A percentile compares a stretch with the other conserved stretches of the same genome.
Conservation (phyloP, 139 green algal species). For the Limnomonas spitsbergensis region DNA sequence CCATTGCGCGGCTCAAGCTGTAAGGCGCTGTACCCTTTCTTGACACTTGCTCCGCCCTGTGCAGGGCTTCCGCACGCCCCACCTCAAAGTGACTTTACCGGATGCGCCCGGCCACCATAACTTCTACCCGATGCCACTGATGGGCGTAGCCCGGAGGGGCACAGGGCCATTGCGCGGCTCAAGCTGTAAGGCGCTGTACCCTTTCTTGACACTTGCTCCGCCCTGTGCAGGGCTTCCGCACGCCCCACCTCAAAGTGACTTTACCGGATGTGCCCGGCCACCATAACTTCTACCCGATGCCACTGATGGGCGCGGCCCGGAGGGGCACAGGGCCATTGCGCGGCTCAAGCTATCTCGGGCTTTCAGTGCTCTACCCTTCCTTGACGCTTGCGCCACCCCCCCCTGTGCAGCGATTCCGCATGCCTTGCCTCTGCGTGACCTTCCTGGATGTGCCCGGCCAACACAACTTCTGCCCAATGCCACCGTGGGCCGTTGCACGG, state of each 20-base stretch:
- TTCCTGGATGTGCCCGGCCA: conserved; percentile 95
- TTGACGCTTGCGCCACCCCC: too few relatives aligned
- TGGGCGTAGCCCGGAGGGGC: conserved; percentile 79
- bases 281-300: conserved; percentile 95
- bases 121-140: conserved; percentile 97
- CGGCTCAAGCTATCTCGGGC: too few relatives aligned
- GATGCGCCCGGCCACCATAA: conserved; percentile 94
- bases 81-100: conserved; percentile 72
- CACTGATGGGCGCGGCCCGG: conserved; percentile 81
- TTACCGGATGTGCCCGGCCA: conserved; percentile 95
- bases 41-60: too few relatives aligned
- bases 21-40: too few relatives aligned
- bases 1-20: too few relatives aligned
- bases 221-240: conserved; percentile 39
- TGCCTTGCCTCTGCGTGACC: conserved; percentile 52
- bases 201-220: too few relatives aligned
- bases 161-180: too few relatives aligned
- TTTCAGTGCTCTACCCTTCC: too few relatives aligned
- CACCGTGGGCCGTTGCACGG: conserved; percentile 80
- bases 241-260: conserved; percentile 54
- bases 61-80: conserved; percentile 38
- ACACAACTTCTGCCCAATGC: conserved; percentile 95
- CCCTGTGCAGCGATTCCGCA: conserved; percentile 39
- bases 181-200: too few relatives aligned
- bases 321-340: too few relatives aligned